These are phyloP conservation scores for Chloromonas sp. DNA, from an alignment of 163 green algal genomes.

Conservation along the genomic window DNA sequence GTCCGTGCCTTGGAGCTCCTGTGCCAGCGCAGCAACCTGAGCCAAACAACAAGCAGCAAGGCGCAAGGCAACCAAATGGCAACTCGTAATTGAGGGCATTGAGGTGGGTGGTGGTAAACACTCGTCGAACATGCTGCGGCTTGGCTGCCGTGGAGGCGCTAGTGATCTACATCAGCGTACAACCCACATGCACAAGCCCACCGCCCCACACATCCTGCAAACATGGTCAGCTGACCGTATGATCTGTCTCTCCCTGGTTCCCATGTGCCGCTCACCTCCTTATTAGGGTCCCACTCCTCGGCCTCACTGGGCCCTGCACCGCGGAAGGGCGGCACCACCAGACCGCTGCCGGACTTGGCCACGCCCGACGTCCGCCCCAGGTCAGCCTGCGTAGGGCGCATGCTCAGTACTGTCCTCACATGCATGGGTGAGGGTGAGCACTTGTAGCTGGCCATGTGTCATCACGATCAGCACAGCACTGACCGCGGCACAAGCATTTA, in stretches of 20 bases:
- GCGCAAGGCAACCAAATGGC: not conserved
- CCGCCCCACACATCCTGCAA: too few relatives aligned
- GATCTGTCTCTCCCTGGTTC: too few relatives aligned
- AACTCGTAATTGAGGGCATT: too few relatives aligned
- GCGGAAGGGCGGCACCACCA: not conserved
- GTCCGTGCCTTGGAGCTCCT: constrained; percentile 6
- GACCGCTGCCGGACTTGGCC: not conserved
- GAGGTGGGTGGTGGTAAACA: too few relatives aligned
- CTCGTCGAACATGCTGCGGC: too few relatives aligned
- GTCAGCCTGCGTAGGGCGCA: not conserved
- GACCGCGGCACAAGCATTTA: not conserved
- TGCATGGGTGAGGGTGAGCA: not conserved
- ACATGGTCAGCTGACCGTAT: too few relatives aligned
- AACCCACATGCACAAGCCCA: too few relatives aligned
- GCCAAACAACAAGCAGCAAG: too few relatives aligned
- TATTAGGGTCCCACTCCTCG: constrained; percentile 6
- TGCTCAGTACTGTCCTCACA: not conserved
- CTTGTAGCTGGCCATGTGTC: not conserved
- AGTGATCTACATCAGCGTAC: too few relatives aligned
- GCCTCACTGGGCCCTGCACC: not conserved
- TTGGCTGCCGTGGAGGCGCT: too few relatives aligned
- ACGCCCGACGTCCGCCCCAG: not conserved
- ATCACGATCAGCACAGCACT: not conserved
- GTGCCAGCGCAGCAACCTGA: not conserved
- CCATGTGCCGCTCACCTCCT: not conserved